Evolutionary conservation across 768 basidiomycete species (phyloP), one percentile per base, ranked within the genome.

Genomic region (Phanerodontia chrysosporium): DNA sequence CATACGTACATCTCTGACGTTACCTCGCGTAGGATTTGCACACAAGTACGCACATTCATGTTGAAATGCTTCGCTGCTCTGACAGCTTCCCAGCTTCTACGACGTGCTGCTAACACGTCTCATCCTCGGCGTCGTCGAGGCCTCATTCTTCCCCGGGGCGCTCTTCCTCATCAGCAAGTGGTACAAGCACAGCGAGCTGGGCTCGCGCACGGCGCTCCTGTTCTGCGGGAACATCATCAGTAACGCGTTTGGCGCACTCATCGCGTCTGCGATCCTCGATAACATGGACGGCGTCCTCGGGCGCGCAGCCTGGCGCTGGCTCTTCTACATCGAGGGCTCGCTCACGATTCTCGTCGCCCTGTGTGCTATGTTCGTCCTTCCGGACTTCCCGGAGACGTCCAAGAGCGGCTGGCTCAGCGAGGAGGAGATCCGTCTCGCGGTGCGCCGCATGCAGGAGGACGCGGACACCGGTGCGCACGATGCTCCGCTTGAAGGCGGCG

Each of bases 171-270:
- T 86, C 28, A 84, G 83, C 2, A 84, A 82, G 67, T 85, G 89
- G 90, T 92, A 92, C 75, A 89, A 78, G 60, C 81, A 81, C 51
- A 77, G 76, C 45, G 90, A 92, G 66, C 75, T 92, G 29, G 90
- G 87, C 36, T 75, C 82, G 51, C 78, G 89, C 54, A 87, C 81
- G 5, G 86, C 90, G 5, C 66, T 87, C 54, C 76, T 92, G 32
- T 82, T 80, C 52, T 89, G 88, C 62, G 91, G 91, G n/a, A 84
- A 81, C 64, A 76, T 92, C 45, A 84, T 92, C 58, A 85, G 83
- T 58, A 94, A 92, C 75, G 91, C 90, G 0, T 91, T 93, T 66
- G 90, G 91, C 2, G 80, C 89, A 1, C 74, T 93, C 16, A 82
- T 93, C 54, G 89, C 90, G 12, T 89, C 90, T 28, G 86, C 82